These are phyloP conservation scores for Astragalus membranaceus DNA, from an alignment of 306 rosid species.

Conservation along the genomic window DNA sequence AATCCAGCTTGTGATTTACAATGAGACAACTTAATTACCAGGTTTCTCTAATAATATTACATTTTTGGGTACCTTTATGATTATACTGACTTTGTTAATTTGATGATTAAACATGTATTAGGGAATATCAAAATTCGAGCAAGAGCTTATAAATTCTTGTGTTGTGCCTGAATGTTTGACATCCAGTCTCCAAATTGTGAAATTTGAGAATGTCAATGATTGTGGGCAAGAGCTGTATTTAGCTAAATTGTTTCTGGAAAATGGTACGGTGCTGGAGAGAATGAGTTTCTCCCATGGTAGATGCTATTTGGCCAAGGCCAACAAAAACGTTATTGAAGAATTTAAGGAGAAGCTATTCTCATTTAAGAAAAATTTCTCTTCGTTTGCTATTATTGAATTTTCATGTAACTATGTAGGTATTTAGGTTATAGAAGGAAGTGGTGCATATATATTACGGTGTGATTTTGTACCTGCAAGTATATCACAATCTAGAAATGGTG, in stretches of 20 bases:
- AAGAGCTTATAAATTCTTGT: neutral
- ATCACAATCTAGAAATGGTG: neutral
- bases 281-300: neutral
- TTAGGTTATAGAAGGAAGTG: neutral
- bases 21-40: too few relatives aligned
- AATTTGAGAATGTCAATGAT: neutral
- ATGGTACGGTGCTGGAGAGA: neutral
- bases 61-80: too few relatives aligned
- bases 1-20: too few relatives aligned
- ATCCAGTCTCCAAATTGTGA: neutral
- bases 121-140: neutral
- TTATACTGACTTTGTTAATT: too few relatives aligned
- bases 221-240: neutral
- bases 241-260: conserved; percentile 17
- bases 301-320: too few relatives aligned
- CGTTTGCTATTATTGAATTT: conserved; percentile 4
- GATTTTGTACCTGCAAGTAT: neutral
- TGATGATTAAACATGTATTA: neutral
- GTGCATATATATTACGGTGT: neutral
- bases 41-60: too few relatives aligned
- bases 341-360: neutral
- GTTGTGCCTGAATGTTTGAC: neutral
- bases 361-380: neutral
- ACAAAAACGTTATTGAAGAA: too few relatives aligned
- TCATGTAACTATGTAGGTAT: neutral